Conservation (phyloP, 305 asterid species). For the Coffea humblotiana region DNA sequence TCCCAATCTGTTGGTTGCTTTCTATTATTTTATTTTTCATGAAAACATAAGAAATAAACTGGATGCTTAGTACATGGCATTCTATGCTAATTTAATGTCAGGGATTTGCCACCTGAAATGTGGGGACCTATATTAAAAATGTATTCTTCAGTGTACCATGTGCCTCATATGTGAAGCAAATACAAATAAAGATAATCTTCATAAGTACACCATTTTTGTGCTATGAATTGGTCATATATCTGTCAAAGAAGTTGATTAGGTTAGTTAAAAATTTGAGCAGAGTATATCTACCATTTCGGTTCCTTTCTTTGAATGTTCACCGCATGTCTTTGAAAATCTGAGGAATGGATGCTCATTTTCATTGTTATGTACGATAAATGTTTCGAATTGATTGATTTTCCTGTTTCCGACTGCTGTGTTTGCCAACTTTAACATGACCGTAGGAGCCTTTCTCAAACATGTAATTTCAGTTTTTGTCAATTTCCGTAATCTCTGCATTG, state of each 20-base stretch:
- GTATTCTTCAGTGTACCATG: neutral
- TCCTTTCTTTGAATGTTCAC: neutral
- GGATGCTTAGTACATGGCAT: neutral
- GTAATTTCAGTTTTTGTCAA: neutral
- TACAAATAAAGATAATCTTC: neutral
- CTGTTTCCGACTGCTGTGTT: neutral
- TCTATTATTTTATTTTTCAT: too few relatives aligned
- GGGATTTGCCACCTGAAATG: neutral
- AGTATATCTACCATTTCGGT: neutral
- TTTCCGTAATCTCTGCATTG: neutral
- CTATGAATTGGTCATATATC: neutral
- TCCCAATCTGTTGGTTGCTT: neutral
- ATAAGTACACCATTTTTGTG: neutral
- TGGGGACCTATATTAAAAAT: neutral
- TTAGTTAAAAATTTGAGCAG: neutral
- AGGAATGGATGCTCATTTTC: neutral
- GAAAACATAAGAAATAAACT: too few relatives aligned
- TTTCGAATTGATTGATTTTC: neutral
- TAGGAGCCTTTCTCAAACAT: neutral
- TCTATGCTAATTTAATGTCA: neutral
- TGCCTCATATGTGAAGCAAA: neutral
- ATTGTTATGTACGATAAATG: neutral
- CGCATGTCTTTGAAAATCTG: neutral
- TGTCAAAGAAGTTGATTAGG: too few relatives aligned
- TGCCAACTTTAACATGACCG: neutral